Evolutionary conservation across 495 filamentous ascomycete genomes (phyloP).

Genomic region (Pseudevernia furfuracea): DNA sequence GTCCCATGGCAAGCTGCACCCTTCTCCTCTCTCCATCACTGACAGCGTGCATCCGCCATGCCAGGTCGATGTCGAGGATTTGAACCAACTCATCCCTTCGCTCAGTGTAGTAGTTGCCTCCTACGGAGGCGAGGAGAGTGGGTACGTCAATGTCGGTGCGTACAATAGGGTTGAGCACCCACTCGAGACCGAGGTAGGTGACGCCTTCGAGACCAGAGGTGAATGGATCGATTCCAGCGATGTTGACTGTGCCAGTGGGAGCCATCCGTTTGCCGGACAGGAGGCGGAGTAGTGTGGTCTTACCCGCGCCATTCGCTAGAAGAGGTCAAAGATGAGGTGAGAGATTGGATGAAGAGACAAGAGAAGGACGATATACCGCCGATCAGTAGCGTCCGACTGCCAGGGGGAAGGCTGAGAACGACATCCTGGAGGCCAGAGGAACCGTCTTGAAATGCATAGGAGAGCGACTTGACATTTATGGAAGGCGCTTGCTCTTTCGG

Average conservation of each 20-base stretch:
- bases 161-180: constrained; percentile 97
- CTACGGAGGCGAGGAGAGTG: constrained; percentile 75
- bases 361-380: constrained; percentile 51
- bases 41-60: constrained; percentile 93
- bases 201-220: constrained; percentile 80
- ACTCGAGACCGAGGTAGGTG: constrained; percentile 93
- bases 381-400: constrained; percentile 84
- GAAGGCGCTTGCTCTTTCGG: constrained; percentile 34
- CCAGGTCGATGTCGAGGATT: constrained; percentile 85
- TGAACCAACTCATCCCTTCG: constrained; percentile 77
- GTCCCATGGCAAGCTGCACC: constrained; percentile 92
- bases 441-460: constrained; percentile 82
- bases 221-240: constrained; percentile 86
- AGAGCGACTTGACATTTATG: constrained; percentile 66
- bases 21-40: constrained; percentile 83
- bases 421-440: constrained; percentile 64
- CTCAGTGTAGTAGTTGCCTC: constrained; percentile 71
- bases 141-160: constrained; percentile 87
- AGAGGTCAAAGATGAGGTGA: constrained; percentile 4
- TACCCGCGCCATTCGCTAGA: constrained; percentile 88
- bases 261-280: constrained; percentile 91
- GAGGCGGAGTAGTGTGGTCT: constrained; percentile 87
- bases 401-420: constrained; percentile 64
- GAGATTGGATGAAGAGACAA: constrained; percentile 7
- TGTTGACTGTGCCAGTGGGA: constrained; percentile 58